phyloP scores from a whole-genome alignment of 768 basidiomycete species.

The Mycena galericulata region DNA sequence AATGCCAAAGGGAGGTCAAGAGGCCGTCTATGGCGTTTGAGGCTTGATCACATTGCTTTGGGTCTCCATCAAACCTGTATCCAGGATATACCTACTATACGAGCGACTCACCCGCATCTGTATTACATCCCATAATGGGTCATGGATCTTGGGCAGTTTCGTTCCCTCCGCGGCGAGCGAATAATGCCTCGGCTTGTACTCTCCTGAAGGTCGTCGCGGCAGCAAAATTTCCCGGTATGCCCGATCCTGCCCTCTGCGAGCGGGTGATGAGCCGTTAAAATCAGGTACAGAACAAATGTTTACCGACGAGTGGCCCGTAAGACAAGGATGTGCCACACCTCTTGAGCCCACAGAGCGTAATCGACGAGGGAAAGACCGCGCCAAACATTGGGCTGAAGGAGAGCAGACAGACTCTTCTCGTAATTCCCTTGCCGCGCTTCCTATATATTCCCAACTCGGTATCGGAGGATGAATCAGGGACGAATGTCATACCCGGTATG shows the following conservation, averaged over 20 bases:
- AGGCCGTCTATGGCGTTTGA: constrained; percentile 73
- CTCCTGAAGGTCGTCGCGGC: constrained; percentile 67
- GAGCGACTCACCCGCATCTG: constrained; percentile 62
- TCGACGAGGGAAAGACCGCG: constrained; percentile 70
- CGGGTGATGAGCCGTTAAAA: background rate
- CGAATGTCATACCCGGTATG: constrained; percentile 66
- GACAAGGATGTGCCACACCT: constrained; percentile 83
- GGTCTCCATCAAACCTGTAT: constrained; percentile 4
- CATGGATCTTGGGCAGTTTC: constrained; percentile 55
- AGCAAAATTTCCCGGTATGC: constrained; percentile 75
- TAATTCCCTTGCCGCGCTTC: constrained; percentile 78
- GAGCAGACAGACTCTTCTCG: constrained; percentile 66
- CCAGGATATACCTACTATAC: background rate
- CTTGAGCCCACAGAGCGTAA: constrained; percentile 78
- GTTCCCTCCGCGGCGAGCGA: constrained; percentile 56
- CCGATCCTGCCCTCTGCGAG: constrained; percentile 69
- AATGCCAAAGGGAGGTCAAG: constrained; percentile 80
- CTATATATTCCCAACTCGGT: constrained; percentile 47
- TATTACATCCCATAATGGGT: constrained; percentile 59
- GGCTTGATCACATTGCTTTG: constrained; percentile 73
- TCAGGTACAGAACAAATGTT: constrained; percentile 28
- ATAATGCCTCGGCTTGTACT: constrained; percentile 69
- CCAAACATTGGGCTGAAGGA: constrained; percentile 81
- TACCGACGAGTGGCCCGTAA: constrained; percentile 79
- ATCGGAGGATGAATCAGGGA: constrained; percentile 14